Conservation (phyloP, 805 yeast species). For the Barnettozyma pratensis region DNA sequence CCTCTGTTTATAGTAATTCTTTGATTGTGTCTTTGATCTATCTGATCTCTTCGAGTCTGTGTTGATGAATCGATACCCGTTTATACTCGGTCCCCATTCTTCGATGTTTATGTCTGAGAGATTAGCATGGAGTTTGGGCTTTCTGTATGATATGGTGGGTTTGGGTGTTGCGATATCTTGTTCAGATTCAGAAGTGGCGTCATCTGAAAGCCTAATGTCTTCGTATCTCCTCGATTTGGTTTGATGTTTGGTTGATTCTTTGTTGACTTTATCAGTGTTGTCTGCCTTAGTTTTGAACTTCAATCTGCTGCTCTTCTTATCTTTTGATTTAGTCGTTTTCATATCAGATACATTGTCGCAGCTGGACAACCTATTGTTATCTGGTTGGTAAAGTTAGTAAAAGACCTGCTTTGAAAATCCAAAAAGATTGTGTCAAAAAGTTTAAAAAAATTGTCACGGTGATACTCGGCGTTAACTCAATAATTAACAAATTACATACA, state of each 20-base stretch:
- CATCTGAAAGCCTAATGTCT: no score
- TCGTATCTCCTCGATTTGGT: no score
- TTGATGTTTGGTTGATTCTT: background rate
- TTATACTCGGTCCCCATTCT: constrained; percentile 27
- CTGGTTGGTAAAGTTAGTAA: no score
- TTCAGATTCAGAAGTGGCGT: no score
- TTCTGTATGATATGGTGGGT: background rate
- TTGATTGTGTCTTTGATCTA: background rate
- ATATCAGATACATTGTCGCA: background rate
- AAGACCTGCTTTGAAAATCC: no score
- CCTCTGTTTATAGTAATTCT: constrained; percentile 11
- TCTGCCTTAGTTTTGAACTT: background rate
- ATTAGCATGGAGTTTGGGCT: no score
- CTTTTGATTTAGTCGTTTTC: background rate
- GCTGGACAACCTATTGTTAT: background rate
- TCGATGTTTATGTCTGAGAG: background rate
- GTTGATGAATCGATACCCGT: constrained; percentile 23
- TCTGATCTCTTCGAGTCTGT: background rate
- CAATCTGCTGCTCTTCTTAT: background rate
- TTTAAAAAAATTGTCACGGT: no score
- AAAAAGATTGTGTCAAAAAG: no score
- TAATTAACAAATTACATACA: no score
- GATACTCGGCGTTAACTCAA: no score
- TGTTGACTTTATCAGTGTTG: background rate
- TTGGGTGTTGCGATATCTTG: background rate